Percentiles rank a stretch among this genome's conserved stretches.
Conservation (phyloP, 2,329 filamentous ascomycete species). For the Talaromyces sp. region DNA sequence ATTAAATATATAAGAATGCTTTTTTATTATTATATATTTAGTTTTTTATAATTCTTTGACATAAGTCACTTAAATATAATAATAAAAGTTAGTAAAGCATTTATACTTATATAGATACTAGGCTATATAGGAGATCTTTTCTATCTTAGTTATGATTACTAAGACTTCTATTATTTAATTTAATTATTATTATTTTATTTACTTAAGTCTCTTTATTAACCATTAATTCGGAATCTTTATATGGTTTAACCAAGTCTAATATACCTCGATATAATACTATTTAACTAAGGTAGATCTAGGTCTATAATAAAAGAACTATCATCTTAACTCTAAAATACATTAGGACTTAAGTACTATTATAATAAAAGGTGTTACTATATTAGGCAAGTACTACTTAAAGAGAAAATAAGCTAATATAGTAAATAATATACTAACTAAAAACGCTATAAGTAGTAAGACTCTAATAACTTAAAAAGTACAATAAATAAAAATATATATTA, state of each 20-base stretch:
- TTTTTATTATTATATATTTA: no score
- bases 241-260: background rate
- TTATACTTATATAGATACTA: no score
- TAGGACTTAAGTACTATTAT: background rate
- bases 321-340: background rate
- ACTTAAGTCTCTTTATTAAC: background rate
- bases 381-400: background rate
- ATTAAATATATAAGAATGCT: no score
- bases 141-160: background rate
- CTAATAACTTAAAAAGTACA: background rate
- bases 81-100: no score
- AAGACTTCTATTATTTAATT: background rate
- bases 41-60: no score
- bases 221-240: background rate
- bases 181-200: background rate
- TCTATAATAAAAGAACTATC: background rate
- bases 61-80: no score
- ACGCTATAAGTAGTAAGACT: background rate
- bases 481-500: background rate
- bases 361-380: background rate
- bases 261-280: background rate
- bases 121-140: no score
- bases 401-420: background rate
- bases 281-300: background rate
- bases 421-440: background rate